Base-by-base conservation (phyloP, 2,329 filamentous ascomycete genomes). In the Parascedosporium putredinis region DNA sequence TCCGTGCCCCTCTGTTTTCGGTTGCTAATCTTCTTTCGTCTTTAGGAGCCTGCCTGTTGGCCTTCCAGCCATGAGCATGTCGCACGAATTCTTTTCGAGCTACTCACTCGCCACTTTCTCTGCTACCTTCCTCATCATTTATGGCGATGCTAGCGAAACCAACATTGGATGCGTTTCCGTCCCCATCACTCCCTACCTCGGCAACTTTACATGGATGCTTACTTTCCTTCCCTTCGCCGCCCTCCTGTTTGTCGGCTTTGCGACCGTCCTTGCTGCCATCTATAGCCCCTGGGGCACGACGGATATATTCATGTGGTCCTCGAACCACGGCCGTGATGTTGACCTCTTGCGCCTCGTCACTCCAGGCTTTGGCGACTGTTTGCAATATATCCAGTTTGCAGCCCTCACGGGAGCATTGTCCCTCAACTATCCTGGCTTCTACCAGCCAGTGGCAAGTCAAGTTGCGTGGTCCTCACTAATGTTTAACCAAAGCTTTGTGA, bases 331-430 rank as follows among this genome's bases (percentile, higher is more conserved):
- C 31, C 82, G 91, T 57, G 93, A 98, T 58, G 86, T 88, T 53
- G 93, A 98, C 67, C 72, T 96, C 56, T 73, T 98, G 49, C 83
- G 93, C 50, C 74, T 98, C 45, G 88, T 98, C 29, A 98, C 93
- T 0, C 93, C 93, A 4, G 93, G 93, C 1, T 97, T 98, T 62
- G 89, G 88, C 5, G 93, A 98, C 62, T 98, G 93, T 60, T 74
- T 98, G 50, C 90, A 97, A 66, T 97, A 98, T 64, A 86, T 98
- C 16, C 93, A 98, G 62, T 98, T 95, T 58, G 75, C 93, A 50
- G 83, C 87, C 20, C 70, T 98, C 52, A 93, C 89, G 0, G 91
- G 91, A n/a, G 83, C 84, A 33, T 72, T 98, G 51, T 88, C 84
- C 6, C 72, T 98, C 55, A 81, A 84, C 56, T 98, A 97, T 60